phyloP scores from a whole-genome alignment of 108 stramenopile species.

The Mediolabrus comicus region DNA sequence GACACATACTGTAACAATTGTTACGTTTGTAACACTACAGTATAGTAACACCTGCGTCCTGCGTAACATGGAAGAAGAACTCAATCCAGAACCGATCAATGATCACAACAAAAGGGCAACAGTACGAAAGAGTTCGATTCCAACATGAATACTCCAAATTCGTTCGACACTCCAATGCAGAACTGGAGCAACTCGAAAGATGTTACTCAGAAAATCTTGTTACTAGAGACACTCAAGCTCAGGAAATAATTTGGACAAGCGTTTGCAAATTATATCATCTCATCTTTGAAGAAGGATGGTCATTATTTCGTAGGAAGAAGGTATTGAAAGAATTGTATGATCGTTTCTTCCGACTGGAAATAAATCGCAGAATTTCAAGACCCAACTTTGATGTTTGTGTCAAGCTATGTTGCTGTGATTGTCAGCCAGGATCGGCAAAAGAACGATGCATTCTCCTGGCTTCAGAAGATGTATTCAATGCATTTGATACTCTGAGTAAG shows the following conservation, averaged over 20 bases:
- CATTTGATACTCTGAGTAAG: conserved; percentile 16
- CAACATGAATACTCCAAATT: conserved; percentile 11
- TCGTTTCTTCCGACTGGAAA: conserved; percentile 15
- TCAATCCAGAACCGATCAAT: background rate
- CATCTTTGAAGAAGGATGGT: conserved; percentile 8
- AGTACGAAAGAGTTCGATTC: conserved; percentile 9
- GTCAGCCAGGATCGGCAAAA: background rate
- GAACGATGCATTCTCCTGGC: background rate
- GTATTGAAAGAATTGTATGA: conserved; percentile 17
- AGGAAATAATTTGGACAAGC: conserved; percentile 22
- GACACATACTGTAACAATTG: no score
- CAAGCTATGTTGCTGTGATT: conserved; percentile 8
- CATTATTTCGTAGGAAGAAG: conserved; percentile 1
- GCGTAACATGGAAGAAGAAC: no score
- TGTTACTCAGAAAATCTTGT: conserved; percentile 1
- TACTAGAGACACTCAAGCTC: conserved; percentile 10
- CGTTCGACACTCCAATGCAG: background rate
- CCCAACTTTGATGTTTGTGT: conserved; percentile 24
- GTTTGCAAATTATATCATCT: conserved; percentile 7
- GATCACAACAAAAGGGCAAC: conserved; percentile 4
- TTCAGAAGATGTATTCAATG: conserved; percentile 18
- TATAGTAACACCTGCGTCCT: no score
- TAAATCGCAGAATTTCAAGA: conserved; percentile 22
- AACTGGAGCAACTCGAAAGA: conserved; percentile 2
- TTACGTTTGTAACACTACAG: no score